Conservation (phyloP, 1,284 basidiomycete genomes). For the Phylloporus gajari region DNA sequence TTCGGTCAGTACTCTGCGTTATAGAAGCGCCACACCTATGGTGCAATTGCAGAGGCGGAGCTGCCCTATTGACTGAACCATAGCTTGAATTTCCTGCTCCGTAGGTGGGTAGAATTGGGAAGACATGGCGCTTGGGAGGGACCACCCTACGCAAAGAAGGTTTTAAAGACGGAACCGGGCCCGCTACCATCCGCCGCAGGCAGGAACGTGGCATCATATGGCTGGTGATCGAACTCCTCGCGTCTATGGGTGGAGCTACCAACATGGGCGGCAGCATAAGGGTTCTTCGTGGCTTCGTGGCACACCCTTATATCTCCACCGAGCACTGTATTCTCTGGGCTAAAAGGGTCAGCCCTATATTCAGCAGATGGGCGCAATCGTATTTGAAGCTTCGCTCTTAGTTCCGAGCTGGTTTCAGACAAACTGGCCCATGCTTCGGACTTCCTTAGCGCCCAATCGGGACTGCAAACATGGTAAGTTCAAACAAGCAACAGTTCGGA, state of each 20-base stretch:
- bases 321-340: background rate
- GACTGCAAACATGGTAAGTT: too few species aligned
- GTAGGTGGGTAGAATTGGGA: background rate
- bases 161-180: background rate
- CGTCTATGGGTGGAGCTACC: background rate
- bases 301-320: background rate
- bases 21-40: background rate
- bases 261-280: background rate
- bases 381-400: too few species aligned
- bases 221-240: background rate
- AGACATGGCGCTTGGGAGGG: background rate
- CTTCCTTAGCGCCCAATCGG: too few species aligned
- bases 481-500: too few species aligned
- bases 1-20: background rate
- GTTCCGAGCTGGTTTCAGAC: too few species aligned
- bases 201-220: background rate
- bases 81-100: background rate
- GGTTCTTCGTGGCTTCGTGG: too few species aligned
- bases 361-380: too few species aligned
- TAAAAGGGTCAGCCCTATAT: background rate
- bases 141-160: background rate
- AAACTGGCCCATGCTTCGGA: too few species aligned
- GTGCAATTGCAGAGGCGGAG: conserved; percentile 1
- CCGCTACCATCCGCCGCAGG: background rate
- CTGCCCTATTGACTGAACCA: conserved; percentile 3